phyloP scores from a whole-genome alignment of 495 filamentous ascomycete species.

The Tuber borchii region DNA sequence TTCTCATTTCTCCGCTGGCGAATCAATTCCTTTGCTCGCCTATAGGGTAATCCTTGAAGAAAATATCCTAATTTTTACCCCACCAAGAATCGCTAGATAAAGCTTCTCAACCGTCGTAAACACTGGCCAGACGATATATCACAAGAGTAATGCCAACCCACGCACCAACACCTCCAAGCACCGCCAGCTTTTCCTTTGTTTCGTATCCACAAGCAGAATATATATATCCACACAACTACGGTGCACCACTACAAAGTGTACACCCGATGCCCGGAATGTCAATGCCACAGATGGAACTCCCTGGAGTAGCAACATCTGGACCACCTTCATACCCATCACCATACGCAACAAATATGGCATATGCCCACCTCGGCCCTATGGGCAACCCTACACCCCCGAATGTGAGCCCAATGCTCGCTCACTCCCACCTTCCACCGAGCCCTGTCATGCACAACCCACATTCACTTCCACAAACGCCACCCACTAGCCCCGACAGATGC shows the following conservation, averaged over 20 bases:
- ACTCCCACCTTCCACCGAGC: conserved; percentile 37
- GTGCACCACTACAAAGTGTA: conserved; percentile 26
- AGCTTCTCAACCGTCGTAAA: conserved; percentile 7
- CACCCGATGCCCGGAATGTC: conserved; percentile 28
- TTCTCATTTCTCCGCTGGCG: not conserved
- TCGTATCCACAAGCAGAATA: conserved; percentile 40
- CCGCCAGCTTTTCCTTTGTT: conserved; percentile 37
- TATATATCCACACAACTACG: conserved; percentile 36
- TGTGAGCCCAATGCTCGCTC: conserved; percentile 34
- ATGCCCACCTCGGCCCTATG: conserved; percentile 34
- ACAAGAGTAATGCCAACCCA: conserved; percentile 35
- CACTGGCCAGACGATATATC: conserved; percentile 37
- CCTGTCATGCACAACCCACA: conserved; percentile 33
- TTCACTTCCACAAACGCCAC: conserved; percentile 34
- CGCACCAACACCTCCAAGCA: conserved; percentile 38
- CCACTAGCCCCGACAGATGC: conserved; percentile 34
- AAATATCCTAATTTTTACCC: not conserved
- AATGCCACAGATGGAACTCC: conserved; percentile 37
- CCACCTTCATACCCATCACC: conserved; percentile 33
- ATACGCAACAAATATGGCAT: conserved; percentile 37
- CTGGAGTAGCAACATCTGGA: conserved; percentile 28
- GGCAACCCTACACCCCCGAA: conserved; percentile 30
- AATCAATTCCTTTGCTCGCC: not conserved
- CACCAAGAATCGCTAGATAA: not conserved
- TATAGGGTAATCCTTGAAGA: not conserved